These are phyloP conservation scores for Halophytophthora polymorphica DNA, from an alignment of 352 stramenopile species.

Conservation along the genomic window DNA sequence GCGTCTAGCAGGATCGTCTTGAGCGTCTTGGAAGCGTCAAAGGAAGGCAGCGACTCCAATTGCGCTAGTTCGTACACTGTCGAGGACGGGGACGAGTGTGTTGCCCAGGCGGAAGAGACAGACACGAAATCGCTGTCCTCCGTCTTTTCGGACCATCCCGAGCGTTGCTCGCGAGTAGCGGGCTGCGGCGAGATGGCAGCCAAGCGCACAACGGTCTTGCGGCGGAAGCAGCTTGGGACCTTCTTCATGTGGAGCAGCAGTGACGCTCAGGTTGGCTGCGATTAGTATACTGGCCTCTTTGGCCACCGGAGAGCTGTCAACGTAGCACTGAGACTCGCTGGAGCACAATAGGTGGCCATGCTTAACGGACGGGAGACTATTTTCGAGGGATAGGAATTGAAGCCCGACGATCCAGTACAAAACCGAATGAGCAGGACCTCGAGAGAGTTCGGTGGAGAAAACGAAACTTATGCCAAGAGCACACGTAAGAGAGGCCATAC, in stretches of 20 bases:
- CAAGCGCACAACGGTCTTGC: constrained; percentile 4
- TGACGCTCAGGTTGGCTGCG: not conserved
- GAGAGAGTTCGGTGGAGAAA: too few relatives aligned
- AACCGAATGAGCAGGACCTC: too few relatives aligned
- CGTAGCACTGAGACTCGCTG: too few relatives aligned
- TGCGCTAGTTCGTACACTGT: constrained; percentile 17
- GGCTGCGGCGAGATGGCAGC: not conserved
- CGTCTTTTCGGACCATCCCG: not conserved
- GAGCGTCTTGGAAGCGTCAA: constrained; percentile 26
- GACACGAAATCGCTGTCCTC: not conserved
- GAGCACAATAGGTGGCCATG: too few relatives aligned
- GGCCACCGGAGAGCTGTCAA: too few relatives aligned
- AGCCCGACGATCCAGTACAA: too few relatives aligned
- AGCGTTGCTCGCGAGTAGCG: not conserved
- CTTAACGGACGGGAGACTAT: too few relatives aligned
- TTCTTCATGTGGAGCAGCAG: not conserved
- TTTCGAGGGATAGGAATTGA: too few relatives aligned
- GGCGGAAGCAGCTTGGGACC: not conserved
- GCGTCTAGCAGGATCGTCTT: constrained; percentile 21
- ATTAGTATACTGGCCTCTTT: too few relatives aligned
- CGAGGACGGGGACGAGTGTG: not conserved
- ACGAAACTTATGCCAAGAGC: too few relatives aligned
- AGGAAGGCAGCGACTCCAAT: constrained; percentile 10
- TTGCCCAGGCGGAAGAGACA: not conserved
- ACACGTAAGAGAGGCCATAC: too few relatives aligned